Evolutionary conservation across 371 early-diverging fungal species (phyloP), one percentile per base, ranked within the genome.

Genomic region (Lichtheimia ornata): DNA sequence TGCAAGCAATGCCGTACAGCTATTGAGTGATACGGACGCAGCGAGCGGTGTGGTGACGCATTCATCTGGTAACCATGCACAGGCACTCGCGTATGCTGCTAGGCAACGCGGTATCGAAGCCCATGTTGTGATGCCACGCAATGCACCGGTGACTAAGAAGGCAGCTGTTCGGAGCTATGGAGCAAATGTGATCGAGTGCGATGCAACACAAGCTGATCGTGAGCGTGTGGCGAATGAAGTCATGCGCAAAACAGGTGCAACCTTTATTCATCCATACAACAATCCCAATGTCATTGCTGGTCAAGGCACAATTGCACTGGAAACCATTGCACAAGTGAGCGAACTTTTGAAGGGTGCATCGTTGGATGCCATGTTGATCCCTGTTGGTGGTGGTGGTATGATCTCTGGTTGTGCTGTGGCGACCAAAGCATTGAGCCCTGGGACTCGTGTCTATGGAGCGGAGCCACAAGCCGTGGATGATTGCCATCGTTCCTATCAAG

Each of bases 351-450:
- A 71, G 3, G 56, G 66, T 6, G 69, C 71, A 27, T 65, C 51
- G 15, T 61, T 86, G 22, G 86, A 87, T 63, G 75, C 74, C 11
- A 59, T 86, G 7, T 62, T 87, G 35, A 65, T 83, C 7, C 84
- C 84, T 27, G 79, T 79, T 0, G 86, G 86, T 11, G 86, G 83
- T 1, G 83, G 85, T 24, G 88, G 88, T 0, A 72, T 87, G 84
- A 35, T 87, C 2, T 72, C 84, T 4, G 88, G 88, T 1, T 79
- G 76, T 47, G 35, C 79, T 4, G 63, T 81, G 27, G 84, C 84
- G 4, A 77, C 74, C 35, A 77, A 78, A 57, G 50, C 68, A 15
- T 28, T 80, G 11, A 66, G 59, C 2, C 77, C 79, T 1, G 22
- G 55, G 0, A 68, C 77, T 35, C 63, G 65, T 40, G 68, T 86